Evolutionary conservation across 2,329 filamentous ascomycete genomes (phyloP), one percentile per base, ranked within the genome.

Genomic region (Akanthomyces dipterigenus): DNA sequence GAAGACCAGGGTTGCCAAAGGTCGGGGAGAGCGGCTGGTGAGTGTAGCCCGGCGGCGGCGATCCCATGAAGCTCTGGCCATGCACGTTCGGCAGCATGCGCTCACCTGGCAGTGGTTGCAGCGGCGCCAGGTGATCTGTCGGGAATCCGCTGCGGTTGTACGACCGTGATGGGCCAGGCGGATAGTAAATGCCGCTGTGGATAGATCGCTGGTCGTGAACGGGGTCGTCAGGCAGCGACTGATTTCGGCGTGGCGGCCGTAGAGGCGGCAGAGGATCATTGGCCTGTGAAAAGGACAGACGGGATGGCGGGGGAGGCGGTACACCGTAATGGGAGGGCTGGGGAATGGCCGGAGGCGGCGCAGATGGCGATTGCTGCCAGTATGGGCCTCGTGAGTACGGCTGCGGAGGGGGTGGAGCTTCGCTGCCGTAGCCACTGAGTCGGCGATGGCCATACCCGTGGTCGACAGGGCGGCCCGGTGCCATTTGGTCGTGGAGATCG

Each of bases 191-290:
- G 61, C 61, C 63, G 50, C 63, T 63, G 50, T 70, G 70, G 55
- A 68, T 64, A 42, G 67, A 63, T 12, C 69, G 65, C n/a, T 67
- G 61, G 62, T 76, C 74, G 49, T 72, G 64, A 53, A 72, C 63
- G 11, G 65, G 61, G 24, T 74, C 73, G 16, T 76, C 73, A 11
- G 70, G 70, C 5, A 74, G 57, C 38, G 73, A 71, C 46, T 69
- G 70, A 22, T 73, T 73, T 36, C 68, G 67, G 43, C 75, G 69
- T 16, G 75, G 69, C n/a, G 75, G 75, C 43, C 75, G 69, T 42
- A 77, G 66, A 7, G 75, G 74, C 5, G 75, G 75, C 24, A 77
- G 66, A 26, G 73, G 73, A 43, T 76, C 73, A 12, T 73, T 68
- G 61, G 70, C 69, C 34, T 73, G 73, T 36, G 72, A 72, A 60